Conservation (phyloP, 768 basidiomycete genomes). For the Pleurotus tuoliensis region DNA sequence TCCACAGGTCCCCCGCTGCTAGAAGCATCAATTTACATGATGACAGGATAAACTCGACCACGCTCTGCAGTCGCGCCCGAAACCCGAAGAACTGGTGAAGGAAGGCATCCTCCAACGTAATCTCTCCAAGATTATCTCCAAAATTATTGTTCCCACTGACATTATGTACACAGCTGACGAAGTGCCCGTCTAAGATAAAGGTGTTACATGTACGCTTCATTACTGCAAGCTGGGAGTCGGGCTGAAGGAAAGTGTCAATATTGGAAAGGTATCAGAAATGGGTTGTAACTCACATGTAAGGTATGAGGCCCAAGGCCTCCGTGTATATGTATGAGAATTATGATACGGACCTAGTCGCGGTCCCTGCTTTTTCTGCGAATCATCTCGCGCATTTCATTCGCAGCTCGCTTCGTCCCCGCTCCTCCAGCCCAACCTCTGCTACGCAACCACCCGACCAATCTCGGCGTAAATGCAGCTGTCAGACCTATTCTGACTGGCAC, state of each 20-base stretch:
- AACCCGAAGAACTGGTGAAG: conserved; percentile 59
- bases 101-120: conserved; percentile 52
- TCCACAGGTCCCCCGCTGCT: neutral
- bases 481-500: conserved; percentile 86
- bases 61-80: conserved; percentile 53
- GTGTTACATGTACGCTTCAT: too few relatives aligned
- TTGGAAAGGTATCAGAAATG: neutral
- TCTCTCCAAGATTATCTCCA: conserved; percentile 1
- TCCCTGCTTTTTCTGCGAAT: conserved; percentile 31
- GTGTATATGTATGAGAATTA: neutral
- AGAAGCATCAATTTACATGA: neutral
- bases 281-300: neutral
- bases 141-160: neutral
- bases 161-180: conserved; percentile 18
- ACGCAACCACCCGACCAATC: conserved; percentile 82
- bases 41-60: conserved; percentile 60
- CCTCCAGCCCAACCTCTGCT: conserved; percentile 77
- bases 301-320: neutral
- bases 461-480: conserved; percentile 83
- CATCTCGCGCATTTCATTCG: conserved; percentile 44
- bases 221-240: neutral
- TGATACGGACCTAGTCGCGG: neutral
- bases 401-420: conserved; percentile 65
- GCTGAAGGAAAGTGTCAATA: neutral
- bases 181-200: conserved; percentile 12